A percentile compares a stretch with the other conserved stretches of the same genome.
Evolutionary conservation across 257 asterid genomes (phyloP).

Genomic region (Capsicum chinense): DNA sequence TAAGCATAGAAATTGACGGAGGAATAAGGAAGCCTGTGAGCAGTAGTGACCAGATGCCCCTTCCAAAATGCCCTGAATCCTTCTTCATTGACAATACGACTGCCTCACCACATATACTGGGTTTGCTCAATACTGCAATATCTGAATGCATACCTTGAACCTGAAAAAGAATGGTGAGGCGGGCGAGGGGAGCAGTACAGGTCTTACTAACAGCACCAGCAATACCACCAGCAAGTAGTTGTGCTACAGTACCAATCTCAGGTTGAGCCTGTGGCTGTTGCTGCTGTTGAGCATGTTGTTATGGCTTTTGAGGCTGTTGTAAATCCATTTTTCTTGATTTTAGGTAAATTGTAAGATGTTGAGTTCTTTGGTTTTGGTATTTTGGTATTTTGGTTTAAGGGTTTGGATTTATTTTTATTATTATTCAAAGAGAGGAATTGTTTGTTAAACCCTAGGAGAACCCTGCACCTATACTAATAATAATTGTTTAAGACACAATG

Average conservation of each 20-base stretch:
- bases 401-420: no score
- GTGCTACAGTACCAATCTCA: conserved; percentile 59
- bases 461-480: no score
- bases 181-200: conserved; percentile 87
- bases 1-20: conserved; percentile 81
- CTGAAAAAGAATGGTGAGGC: conserved; percentile 89
- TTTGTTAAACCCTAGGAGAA: no score
- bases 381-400: no score
- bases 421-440: no score
- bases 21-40: conserved; percentile 88
- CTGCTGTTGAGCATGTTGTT: conserved; percentile 10
- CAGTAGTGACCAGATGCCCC: conserved; percentile 93
- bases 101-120: conserved; percentile 78
- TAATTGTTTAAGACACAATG: no score
- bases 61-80: conserved; percentile 96
- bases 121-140: conserved; percentile 71
- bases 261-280: conserved; percentile 48
- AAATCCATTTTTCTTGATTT: no score
- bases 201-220: conserved; percentile 94
- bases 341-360: no score
- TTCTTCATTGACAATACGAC: conserved; percentile 73
- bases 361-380: no score
- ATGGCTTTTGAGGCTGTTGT: no score
- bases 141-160: conserved; percentile 94
- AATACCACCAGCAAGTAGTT: conserved; percentile 86